Percentiles rank a stretch among this genome's conserved stretches.
These are phyloP conservation scores for Penicillium sp. DNA, from an alignment of 2,329 filamentous ascomycete genomes.

Conservation along the genomic window DNA sequence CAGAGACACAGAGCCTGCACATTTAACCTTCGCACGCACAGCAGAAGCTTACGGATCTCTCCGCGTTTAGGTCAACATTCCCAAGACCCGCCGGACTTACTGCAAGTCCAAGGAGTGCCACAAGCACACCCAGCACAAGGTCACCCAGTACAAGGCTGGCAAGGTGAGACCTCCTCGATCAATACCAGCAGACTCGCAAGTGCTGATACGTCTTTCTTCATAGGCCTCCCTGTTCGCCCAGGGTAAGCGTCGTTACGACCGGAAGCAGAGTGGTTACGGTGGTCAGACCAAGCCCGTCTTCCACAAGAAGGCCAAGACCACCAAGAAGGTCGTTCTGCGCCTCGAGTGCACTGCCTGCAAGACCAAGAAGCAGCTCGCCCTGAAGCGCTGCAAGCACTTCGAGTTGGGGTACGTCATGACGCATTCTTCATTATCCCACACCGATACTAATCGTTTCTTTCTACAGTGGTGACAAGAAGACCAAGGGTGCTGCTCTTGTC, in stretches of 20 bases:
- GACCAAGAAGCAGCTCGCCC: slow-evolving; percentile 93
- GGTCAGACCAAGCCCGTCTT: slow-evolving; percentile 99
- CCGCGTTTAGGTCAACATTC: slow-evolving; percentile 80
- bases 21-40: slow-evolving; percentile 5
- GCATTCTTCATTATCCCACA: background rate
- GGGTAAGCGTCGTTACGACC: slow-evolving; percentile 99
- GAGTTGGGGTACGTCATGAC: slow-evolving; percentile 80
- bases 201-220: slow-evolving; percentile 23
- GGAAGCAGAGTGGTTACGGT: slow-evolving; percentile 99
- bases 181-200: slow-evolving; percentile 18
- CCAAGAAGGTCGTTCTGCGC: slow-evolving; percentile 99
- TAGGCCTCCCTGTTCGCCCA: slow-evolving; percentile 91
- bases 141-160: slow-evolving; percentile 95
- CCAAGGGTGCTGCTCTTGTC: slow-evolving; percentile 99
- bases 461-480: slow-evolving; percentile 99
- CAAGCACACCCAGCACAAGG: slow-evolving; percentile 90
- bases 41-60: slow-evolving; percentile 27
- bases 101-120: slow-evolving; percentile 95
- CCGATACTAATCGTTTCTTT: slow-evolving; percentile 44
- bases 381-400: slow-evolving; percentile 99
- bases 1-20: slow-evolving; percentile 6
- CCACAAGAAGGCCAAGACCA: slow-evolving; percentile 99
- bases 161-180: slow-evolving; percentile 59
- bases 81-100: slow-evolving; percentile 95
- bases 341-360: slow-evolving; percentile 98